Percentiles rank a stretch among this genome's conserved stretches.
Conservation (phyloP, 2,329 filamentous ascomycete species). For the Aspergillus jensenii region DNA sequence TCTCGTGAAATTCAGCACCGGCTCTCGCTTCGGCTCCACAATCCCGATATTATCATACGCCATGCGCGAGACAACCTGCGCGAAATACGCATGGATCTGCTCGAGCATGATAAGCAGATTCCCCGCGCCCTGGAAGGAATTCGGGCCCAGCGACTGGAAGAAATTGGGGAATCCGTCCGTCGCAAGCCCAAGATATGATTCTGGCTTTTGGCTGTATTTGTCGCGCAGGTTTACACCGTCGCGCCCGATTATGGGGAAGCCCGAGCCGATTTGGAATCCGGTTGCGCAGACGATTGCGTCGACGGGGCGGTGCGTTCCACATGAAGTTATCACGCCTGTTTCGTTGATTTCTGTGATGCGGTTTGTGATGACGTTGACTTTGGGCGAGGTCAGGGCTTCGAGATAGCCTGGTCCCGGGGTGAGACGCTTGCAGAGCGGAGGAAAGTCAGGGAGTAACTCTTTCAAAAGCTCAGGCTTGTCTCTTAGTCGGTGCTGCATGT, state of each 20-base stretch:
- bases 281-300: slow-evolving; percentile 3
- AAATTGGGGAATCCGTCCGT: slow-evolving; percentile 3
- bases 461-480: neutral
- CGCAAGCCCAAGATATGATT: neutral
- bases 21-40: neutral
- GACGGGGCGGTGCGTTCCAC: neutral
- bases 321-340: neutral
- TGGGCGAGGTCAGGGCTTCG: neutral
- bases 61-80: neutral
- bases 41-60: neutral
- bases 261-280: neutral
- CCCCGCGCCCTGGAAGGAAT: slow-evolving; percentile 2
- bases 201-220: neutral
- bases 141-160: slow-evolving; percentile 5
- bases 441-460: neutral
- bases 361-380: neutral
- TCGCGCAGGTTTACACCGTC: neutral
- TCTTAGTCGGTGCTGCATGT: neutral
- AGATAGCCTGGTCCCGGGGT: slow-evolving; percentile 2
- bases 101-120: slow-evolving; percentile 8
- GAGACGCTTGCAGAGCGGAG: slow-evolving; percentile 1
- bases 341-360: neutral
- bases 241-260: neutral
- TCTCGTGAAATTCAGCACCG: neutral
- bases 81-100: slow-evolving; percentile 3